Conservation (phyloP, 768 basidiomycete genomes). For the Arthromyces matolae region DNA sequence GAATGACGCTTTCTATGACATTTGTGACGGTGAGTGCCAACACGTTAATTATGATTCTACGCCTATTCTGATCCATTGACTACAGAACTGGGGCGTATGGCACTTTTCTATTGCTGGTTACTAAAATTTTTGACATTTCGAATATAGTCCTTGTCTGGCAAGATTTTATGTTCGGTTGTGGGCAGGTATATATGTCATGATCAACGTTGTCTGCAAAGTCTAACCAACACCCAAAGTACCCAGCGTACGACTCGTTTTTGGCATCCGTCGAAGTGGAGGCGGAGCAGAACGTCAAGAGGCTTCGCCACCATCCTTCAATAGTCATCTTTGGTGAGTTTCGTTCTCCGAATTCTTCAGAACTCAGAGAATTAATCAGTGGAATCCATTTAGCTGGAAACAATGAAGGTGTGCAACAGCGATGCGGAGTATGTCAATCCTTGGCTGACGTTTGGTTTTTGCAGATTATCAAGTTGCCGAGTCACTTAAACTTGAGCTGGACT, state of each 20-base stretch:
- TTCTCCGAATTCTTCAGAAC: not conserved
- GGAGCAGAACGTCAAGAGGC: constrained; percentile 75
- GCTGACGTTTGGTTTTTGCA: constrained; percentile 16
- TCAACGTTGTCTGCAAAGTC: not conserved
- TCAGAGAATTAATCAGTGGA: not conserved
- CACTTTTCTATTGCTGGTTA: not conserved
- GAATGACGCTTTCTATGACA: constrained; percentile 75
- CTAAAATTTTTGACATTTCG: not conserved
- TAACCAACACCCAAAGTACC: constrained; percentile 51
- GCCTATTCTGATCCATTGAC: not conserved
- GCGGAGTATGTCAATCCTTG: not conserved
- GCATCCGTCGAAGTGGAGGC: constrained; percentile 75
- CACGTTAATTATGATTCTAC: constrained; percentile 1
- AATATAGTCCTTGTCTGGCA: constrained; percentile 85
- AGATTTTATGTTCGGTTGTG: constrained; percentile 96
- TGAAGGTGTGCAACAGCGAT: constrained; percentile 49
- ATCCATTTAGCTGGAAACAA: constrained; percentile 69
- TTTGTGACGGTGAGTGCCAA: constrained; percentile 60
- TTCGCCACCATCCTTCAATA: constrained; percentile 84
- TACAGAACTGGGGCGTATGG: constrained; percentile 63
- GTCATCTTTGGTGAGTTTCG: constrained; percentile 72
- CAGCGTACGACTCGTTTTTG: constrained; percentile 79
- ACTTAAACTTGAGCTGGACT: constrained; percentile 73
- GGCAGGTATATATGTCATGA: constrained; percentile 58
- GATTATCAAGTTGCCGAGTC: constrained; percentile 90